Conservation (phyloP, 805 yeast species). For the Monosporozyma aerobia region DNA sequence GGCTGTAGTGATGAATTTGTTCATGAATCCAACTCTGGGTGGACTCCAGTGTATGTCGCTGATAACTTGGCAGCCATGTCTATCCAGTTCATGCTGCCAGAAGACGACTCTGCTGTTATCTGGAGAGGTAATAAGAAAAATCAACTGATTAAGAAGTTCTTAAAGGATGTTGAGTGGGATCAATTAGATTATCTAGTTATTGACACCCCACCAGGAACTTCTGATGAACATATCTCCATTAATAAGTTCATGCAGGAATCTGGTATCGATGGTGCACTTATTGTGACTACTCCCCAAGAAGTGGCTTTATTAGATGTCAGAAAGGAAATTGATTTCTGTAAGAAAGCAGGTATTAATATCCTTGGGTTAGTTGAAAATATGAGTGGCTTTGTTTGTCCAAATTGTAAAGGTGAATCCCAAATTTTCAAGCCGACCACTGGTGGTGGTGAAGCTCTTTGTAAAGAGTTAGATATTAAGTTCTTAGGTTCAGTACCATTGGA, state of each 20-base stretch:
- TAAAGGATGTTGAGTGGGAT: constrained; percentile 90
- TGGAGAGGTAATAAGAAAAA: constrained; percentile 98
- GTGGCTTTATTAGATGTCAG: constrained; percentile 91
- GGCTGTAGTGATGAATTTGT: constrained; percentile 82
- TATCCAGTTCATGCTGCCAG: constrained; percentile 89
- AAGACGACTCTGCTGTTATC: constrained; percentile 84
- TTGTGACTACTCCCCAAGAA: constrained; percentile 97
- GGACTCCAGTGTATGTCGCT: constrained; percentile 94
- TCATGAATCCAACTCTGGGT: constrained; percentile 85
- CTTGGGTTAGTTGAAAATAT: constrained; percentile 93
- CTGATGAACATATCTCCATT: constrained; percentile 91
- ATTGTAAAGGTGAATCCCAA: constrained; percentile 79
- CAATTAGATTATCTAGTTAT: constrained; percentile 74
- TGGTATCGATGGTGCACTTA: constrained; percentile 90
- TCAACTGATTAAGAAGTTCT: constrained; percentile 83
- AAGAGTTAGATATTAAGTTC: constrained; percentile 68
- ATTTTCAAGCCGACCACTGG: constrained; percentile 95
- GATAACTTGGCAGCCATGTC: constrained; percentile 95
- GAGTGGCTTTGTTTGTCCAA: constrained; percentile 98
- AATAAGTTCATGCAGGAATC: constrained; percentile 79
- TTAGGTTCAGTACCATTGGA: constrained; percentile 92
- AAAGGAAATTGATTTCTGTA: constrained; percentile 90
- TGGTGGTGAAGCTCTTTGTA: constrained; percentile 79
- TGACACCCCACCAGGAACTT: constrained; percentile 98
- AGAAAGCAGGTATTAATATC: constrained; percentile 77